Base-by-base conservation (phyloP, 208 protist species). In the Angomonas ambiguus region DNA sequence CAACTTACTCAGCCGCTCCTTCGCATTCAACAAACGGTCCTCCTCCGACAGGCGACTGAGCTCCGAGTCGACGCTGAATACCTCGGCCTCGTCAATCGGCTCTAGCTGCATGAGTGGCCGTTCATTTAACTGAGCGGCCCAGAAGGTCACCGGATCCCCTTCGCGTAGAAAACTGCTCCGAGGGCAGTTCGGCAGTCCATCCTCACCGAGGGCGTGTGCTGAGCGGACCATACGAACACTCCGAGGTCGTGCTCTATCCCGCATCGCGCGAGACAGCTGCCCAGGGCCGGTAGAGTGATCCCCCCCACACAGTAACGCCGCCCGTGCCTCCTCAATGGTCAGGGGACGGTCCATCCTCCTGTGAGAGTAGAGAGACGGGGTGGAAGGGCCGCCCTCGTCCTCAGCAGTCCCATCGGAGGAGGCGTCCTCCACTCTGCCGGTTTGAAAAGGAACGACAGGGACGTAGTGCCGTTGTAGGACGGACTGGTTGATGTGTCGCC, bases 401-500 rank as follows among this genome's bases (percentile, higher is more conserved):
- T 41, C 35, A 5, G 35, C 8, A 58, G 64, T 28, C 25, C 22
- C 55, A 38, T 35, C 61, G 35, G 30, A 31, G 16, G 25, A 51
- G 25, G 6, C 24, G 57, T 72, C 45, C 34, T 48, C 59, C 16
- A 51, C 58, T 10, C 56, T 6, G 20, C 51, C 18, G 34, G 51
- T 69, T 25, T 22, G 57, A 5, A 32, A 8, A 4, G 65, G 30
- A 30, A 45, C 51, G 27, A 45, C 62, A 58, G 3, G 80, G 71
- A 34, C 82, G 74, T 91, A 76, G 62, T 87, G 84, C 28, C 69
- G 77, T 56, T 67, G 75, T 33, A 87, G 75, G 11, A 71, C 38
- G 22, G 41, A 22, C 28, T 62, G 48, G 67, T 85, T 73, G n/a
- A 71, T 57, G 28, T 24, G 57, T 63, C 76, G 71, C 56, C 79